phyloP scores from a whole-genome alignment of 1,139 yeast genomes.

The Geotrichum citri-aurantii region DNA sequence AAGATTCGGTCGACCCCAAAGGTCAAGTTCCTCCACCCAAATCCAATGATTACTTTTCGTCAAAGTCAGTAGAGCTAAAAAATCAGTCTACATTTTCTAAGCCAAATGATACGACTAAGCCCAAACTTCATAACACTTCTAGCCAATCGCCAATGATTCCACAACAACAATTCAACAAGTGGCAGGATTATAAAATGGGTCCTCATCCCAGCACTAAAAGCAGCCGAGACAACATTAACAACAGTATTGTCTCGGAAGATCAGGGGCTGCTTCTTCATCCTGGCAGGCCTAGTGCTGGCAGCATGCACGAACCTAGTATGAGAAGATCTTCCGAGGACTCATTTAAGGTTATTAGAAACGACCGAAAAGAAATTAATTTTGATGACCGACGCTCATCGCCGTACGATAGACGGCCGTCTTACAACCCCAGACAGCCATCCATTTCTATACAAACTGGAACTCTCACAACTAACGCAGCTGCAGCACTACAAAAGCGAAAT shows the following conservation, averaged over 20 bases:
- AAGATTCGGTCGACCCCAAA: constrained; percentile 12
- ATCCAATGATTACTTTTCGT: constrained; percentile 15
- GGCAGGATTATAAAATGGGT: constrained; percentile 12
- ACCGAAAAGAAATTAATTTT: constrained; percentile 66
- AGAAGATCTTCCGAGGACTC: constrained; percentile 35
- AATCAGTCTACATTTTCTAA: constrained; percentile 8
- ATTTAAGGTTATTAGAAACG: constrained; percentile 64
- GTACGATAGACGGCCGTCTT: constrained; percentile 38
- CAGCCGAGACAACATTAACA: not conserved
- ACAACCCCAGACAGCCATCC: constrained; percentile 11
- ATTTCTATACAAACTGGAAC: constrained; percentile 12
- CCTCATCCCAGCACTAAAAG: constrained; percentile 4
- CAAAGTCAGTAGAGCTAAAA: constrained; percentile 9
- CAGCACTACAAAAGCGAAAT: constrained; percentile 6
- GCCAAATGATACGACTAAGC: constrained; percentile 12
- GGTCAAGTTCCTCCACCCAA: constrained; percentile 10
- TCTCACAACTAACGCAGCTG: constrained; percentile 9
- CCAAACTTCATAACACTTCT: not conserved
- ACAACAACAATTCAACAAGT: constrained; percentile 4
- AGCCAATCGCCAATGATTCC: not conserved
- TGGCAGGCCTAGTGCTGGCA: constrained; percentile 12
- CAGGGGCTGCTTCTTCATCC: not conserved
- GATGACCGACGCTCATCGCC: constrained; percentile 78
- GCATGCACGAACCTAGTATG: constrained; percentile 8
- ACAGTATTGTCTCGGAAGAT: constrained; percentile 5